phyloP scores from a whole-genome alignment of 352 stramenopile species.

The Phytophthora megakarya region DNA sequence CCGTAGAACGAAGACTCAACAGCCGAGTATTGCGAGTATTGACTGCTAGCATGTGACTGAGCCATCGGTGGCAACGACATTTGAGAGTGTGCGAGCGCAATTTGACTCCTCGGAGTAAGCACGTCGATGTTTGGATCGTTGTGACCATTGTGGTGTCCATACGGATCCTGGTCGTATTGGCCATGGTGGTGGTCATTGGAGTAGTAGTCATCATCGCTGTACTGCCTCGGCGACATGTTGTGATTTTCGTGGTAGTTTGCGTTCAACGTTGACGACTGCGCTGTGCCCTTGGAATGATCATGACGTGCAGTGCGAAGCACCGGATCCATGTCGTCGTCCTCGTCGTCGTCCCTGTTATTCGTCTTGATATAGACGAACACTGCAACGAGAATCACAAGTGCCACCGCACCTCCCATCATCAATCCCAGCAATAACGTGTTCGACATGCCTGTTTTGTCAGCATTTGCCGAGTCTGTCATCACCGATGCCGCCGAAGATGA shows the following conservation, averaged over 20 bases:
- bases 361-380: conserved; percentile 65
- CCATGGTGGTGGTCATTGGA: conserved; percentile 18
- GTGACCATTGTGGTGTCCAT: conserved; percentile 18
- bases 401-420: conserved; percentile 52
- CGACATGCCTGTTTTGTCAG: conserved; percentile 16
- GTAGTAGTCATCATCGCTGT: conserved; percentile 28
- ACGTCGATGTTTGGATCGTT: conserved; percentile 62
- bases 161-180: conserved; percentile 37
- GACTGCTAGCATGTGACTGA: conserved; percentile 29
- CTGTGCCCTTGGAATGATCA: conserved; percentile 16
- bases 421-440: conserved; percentile 48
- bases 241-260: conserved; percentile 41
- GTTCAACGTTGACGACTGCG: conserved; percentile 36
- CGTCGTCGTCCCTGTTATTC: conserved; percentile 33
- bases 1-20: conserved; percentile 36
- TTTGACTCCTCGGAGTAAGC: conserved; percentile 69
- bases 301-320: conserved; percentile 18
- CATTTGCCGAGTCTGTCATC: conserved; percentile 39
- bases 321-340: conserved; percentile 43
- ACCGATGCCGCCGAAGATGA: conserved; percentile 27
- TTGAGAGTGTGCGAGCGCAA: conserved; percentile 44
- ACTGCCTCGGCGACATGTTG: conserved; percentile 37
- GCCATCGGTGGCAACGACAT: conserved; percentile 47
- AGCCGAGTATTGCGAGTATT: conserved; percentile 36
- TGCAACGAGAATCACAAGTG: conserved; percentile 43